Conservation (phyloP, 78 protist genomes). For the Dictyostelium firmibasis region DNA sequence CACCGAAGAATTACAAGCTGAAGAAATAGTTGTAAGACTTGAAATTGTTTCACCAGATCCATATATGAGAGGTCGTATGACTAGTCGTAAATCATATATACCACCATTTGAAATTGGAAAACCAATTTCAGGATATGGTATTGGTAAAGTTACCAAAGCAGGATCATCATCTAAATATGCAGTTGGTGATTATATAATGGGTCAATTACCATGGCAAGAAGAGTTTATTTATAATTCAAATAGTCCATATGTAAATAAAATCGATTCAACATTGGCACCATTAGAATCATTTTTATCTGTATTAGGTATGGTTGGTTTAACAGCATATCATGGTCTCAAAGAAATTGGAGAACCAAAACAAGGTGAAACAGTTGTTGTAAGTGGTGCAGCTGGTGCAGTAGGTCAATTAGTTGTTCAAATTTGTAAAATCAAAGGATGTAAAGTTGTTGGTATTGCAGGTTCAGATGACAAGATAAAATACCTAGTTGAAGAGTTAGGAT, state of each 20-base stretch:
- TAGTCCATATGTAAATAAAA: not conserved
- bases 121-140: not conserved
- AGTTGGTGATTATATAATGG: constrained; percentile 9
- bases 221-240: not conserved
- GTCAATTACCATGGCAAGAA: constrained; percentile 17
- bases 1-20: not conserved
- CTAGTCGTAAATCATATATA: not conserved
- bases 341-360: constrained; percentile 77
- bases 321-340: constrained; percentile 50
- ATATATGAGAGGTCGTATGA: constrained; percentile 48
- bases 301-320: constrained; percentile 77
- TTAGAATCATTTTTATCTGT: not conserved
- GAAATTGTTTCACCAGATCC: constrained; percentile 17
- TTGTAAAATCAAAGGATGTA: constrained; percentile 50
- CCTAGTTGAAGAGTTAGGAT: constrained; percentile 44
- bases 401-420: constrained; percentile 58
- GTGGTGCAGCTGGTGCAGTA: constrained; percentile 83
- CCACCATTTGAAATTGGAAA: constrained; percentile 5
- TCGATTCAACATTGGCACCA: not conserved
- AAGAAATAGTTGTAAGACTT: not conserved
- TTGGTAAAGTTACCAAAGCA: not conserved
- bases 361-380: constrained; percentile 76
- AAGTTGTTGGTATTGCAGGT: constrained; percentile 85
- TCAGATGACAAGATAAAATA: constrained; percentile 44
- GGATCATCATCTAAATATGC: not conserved